Evolutionary conservation across 2,329 filamentous ascomycete species (phyloP).

Genomic region (Clonostachys solani): DNA sequence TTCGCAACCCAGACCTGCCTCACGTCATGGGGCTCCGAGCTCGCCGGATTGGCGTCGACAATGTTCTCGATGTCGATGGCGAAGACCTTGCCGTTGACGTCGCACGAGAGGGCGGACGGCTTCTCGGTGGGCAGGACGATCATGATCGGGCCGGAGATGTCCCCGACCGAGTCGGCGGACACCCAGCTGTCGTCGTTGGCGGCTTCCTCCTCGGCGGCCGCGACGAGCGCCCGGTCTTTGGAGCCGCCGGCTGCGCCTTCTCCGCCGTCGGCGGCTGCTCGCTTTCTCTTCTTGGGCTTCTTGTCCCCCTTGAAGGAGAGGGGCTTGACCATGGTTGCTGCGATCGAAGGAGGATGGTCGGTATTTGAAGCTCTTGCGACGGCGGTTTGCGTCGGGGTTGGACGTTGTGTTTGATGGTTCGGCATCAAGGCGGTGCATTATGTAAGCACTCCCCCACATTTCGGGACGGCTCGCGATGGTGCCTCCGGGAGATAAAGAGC

Average conservation of each 20-base stretch:
- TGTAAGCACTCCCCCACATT: not conserved
- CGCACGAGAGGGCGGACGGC: slow-evolving; percentile 75
- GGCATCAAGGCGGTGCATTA: not conserved
- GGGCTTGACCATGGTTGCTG: slow-evolving; percentile 71
- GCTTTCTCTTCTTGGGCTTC: slow-evolving; percentile 88
- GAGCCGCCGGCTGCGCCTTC: slow-evolving; percentile 13
- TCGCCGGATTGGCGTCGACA: slow-evolving; percentile 75
- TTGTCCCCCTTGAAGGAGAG: slow-evolving; percentile 97
- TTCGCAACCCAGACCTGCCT: slow-evolving; percentile 94
- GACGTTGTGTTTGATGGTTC: not conserved
- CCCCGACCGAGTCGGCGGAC: slow-evolving; percentile 67
- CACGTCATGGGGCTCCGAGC: slow-evolving; percentile 91
- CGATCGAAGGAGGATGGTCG: not conserved
- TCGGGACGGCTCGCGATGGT: no score
- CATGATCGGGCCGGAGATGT: slow-evolving; percentile 78
- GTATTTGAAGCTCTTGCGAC: not conserved
- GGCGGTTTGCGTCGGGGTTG: slow-evolving; percentile 1
- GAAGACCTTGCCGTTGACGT: slow-evolving; percentile 84
- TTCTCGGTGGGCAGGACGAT: slow-evolving; percentile 75
- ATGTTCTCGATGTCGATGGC: slow-evolving; percentile 80
- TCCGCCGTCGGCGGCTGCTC: slow-evolving; percentile 46
- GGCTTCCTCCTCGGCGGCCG: slow-evolving; percentile 19
- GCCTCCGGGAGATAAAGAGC: no score
- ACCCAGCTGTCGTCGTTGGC: slow-evolving; percentile 86
- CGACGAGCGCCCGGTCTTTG: not conserved